A percentile compares a stretch with the other conserved stretches of the same genome.
These are phyloP conservation scores for Sindora glabra DNA, from an alignment of 306 rosid genomes.

Conservation along the genomic window DNA sequence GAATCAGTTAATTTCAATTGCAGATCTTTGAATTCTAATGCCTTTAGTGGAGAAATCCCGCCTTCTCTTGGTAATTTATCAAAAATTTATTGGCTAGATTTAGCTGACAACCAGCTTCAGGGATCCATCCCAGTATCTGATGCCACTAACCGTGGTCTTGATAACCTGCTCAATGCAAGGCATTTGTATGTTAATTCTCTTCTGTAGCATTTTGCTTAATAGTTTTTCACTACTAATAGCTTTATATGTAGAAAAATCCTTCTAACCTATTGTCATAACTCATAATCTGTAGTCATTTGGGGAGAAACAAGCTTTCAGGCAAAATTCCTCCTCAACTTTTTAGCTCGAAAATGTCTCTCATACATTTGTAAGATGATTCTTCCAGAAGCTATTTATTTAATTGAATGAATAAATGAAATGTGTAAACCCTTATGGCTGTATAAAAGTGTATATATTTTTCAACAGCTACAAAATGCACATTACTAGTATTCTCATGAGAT, in stretches of 20 bases:
- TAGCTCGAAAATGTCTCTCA: conserved; percentile 40
- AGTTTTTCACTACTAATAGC: background rate
- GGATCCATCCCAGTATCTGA: conserved; percentile 41
- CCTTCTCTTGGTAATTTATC: conserved; percentile 40
- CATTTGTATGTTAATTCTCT: conserved; percentile 38
- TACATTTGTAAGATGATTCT: conserved; percentile 53
- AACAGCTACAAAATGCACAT: background rate
- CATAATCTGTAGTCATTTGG: conserved; percentile 48
- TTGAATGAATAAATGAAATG: background rate
- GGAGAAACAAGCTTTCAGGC: conserved; percentile 47
- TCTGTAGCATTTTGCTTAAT: background rate
- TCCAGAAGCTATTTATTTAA: background rate
- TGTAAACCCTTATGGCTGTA: background rate
- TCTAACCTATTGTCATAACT: conserved; percentile 1
- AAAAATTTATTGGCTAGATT: conserved; percentile 31
- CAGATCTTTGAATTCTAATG: conserved; percentile 42
- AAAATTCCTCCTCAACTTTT: conserved; percentile 45
- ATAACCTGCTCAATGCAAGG: conserved; percentile 20
- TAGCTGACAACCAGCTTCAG: conserved; percentile 30
- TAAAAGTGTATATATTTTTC: background rate
- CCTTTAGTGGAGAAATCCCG: conserved; percentile 32
- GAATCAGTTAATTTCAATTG: conserved; percentile 9
- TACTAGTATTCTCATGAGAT: too few species aligned
- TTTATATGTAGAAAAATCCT: background rate
- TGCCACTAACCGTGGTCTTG: conserved; percentile 40